Base-by-base conservation (phyloP, 2,329 filamentous ascomycete genomes). In the Fusarium secorum region DNA sequence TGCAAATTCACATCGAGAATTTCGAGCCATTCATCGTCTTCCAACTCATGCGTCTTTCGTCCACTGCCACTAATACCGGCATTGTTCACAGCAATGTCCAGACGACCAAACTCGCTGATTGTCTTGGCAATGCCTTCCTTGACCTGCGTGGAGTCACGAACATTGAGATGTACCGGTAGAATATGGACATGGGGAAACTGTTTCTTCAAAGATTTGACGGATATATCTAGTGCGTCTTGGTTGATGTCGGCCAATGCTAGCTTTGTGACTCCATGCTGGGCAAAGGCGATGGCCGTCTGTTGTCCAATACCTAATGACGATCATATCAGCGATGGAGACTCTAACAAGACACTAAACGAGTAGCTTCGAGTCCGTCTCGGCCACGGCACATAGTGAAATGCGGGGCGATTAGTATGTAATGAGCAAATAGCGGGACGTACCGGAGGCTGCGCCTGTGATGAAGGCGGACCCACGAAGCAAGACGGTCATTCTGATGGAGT, bases 31-130 rank as follows among this genome's bases (percentile, higher is more conserved):
- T 87, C 85, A 2, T 80, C 79, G 53, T 85, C 79, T 2, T 79
- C 77, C 42, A 83, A 73, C 60, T 87, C 81, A 59, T 87, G 82
- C 1, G 86, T 88, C 3, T 77, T 76, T 20, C 73, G 76, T 32
- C 81, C 77, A 2, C 74, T 72, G 1, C 85, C 85, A 11, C 78
- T 78, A 30, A 89, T 82, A 5, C 87, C 87, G 3, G 87, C 87
- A 44, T 86, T 85, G 72, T 89, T 88, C 53, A 89, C 81, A 0
- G 85, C 86, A 38, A 87, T 81, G 70, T 89, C 87, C 44, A 89
- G 78, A 6, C 87, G 79, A 13, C 86, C 86, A 74, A 88, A 89
- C 51, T 79, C 74, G 18, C 78, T 74, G 4, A 83, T 82, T 1
- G 81, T 80, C 49, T 80, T 74, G 4, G 78, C 76, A 11, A 89